phyloP scores from a whole-genome alignment of 805 yeast species.

The Candida silvicultrix region DNA sequence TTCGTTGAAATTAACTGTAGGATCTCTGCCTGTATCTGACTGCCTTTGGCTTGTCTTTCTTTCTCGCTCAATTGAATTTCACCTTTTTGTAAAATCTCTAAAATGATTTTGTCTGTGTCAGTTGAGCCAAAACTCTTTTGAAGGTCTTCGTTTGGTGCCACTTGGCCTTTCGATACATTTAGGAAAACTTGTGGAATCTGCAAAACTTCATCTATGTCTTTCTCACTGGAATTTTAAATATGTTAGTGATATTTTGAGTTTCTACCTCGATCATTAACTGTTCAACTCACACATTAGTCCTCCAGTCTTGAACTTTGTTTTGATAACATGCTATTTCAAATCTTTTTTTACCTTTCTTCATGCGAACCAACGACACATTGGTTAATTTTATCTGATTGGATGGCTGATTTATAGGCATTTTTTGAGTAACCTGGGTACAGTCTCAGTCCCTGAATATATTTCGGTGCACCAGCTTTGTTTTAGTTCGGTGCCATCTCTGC shows the following conservation, averaged over 20 bases:
- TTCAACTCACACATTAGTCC: slow-evolving; percentile 53
- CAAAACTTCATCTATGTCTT: slow-evolving; percentile 89
- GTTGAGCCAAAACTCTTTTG: slow-evolving; percentile 68
- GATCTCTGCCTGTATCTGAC: slow-evolving; percentile 75
- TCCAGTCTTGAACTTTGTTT: slow-evolving; percentile 94
- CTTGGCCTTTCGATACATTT: slow-evolving; percentile 91
- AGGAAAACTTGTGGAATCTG: slow-evolving; percentile 93
- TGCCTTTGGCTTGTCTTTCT: slow-evolving; percentile 73
- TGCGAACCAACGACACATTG: slow-evolving; percentile 86
- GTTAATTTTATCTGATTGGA: slow-evolving; percentile 83
- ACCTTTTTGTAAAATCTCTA: slow-evolving; percentile 82
- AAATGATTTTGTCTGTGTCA: slow-evolving; percentile 65
- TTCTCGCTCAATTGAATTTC: slow-evolving; percentile 93
- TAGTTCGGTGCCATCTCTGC: too few species aligned
- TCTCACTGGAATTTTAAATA: slow-evolving; percentile 42
- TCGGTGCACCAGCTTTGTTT: too few species aligned
- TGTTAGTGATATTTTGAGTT: background rate
- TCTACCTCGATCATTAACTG: background rate
- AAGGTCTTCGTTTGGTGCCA: slow-evolving; percentile 83
- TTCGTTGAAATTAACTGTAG: slow-evolving; percentile 79
- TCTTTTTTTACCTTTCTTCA: slow-evolving; percentile 86
- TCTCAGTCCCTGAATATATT: too few species aligned
- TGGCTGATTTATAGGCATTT: slow-evolving; percentile 77
- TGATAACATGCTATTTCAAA: slow-evolving; percentile 96
- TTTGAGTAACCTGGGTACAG: too few species aligned